Base-by-base conservation (phyloP, 202 grass and related monocot genomes). In the Panicum hallii region DNA sequence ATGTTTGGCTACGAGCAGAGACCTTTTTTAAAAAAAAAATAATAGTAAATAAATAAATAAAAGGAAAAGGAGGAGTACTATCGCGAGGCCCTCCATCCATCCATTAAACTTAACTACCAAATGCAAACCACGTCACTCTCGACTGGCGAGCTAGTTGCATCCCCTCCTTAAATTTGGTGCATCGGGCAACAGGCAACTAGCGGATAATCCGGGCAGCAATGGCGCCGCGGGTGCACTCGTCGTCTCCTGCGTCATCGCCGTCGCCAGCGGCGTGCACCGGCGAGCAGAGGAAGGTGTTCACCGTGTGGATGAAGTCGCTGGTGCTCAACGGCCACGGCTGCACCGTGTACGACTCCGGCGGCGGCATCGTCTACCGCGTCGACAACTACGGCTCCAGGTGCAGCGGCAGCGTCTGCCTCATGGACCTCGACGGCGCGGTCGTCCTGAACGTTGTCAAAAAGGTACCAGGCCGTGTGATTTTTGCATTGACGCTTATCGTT, bases 281-380 rank as follows among this genome's bases (percentile, higher is more conserved):
- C 22, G 67, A 48, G 30, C 48, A 70, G 47, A 89, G 77, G 66
- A 84, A 87, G 79, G 83, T 89, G 56, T 92, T 89, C 82, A 93
- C 93, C 4, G 11, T 95, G 34, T 95, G 93, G 86, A 77, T 95
- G 63, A 95, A 95, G 82, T 95, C 88, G 38, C 88, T 93, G 49
- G 88, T 95, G 56, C 50, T 95, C 73, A 89, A 89, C 66, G 72
- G 88, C 8, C 88, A 86, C 20, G 93, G 88, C 26, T 93, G 93
- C 86, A 87, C 93, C 48, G 88, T 91, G 11, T 95, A 93, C 70
- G 78, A 95, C 82, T 91, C 93, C 32, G 73, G 70, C 73, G 93
- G 93, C 23, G 58, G 23, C 22, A 62, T 62, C 58, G 23, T 62
- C 58, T 62, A 62, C 77, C 88, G 93, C 34, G 93, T 93, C 40